These are phyloP conservation scores for Dissophora ornata DNA, from an alignment of 192 early-diverging fungal species.

Conservation along the genomic window DNA sequence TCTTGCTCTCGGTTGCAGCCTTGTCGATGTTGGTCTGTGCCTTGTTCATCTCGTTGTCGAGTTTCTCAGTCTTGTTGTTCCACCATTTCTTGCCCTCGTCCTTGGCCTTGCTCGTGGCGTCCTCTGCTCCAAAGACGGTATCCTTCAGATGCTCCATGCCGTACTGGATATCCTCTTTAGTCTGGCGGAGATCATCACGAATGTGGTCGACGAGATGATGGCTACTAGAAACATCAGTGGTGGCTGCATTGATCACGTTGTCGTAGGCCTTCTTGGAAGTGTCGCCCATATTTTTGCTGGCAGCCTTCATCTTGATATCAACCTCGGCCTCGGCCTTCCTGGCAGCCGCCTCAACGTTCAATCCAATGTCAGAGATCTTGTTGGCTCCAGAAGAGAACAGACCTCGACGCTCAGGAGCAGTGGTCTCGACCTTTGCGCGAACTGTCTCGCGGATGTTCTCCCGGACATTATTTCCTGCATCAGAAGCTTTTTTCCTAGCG, in stretches of 20 bases:
- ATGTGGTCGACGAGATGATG: slow-evolving; percentile 40
- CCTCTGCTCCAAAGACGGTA: slow-evolving; percentile 30
- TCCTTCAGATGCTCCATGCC: slow-evolving; percentile 26
- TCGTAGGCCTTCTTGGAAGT: slow-evolving; percentile 42
- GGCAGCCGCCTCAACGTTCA: slow-evolving; percentile 16
- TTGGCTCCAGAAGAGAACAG: slow-evolving; percentile 9
- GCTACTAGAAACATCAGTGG: slow-evolving; percentile 4
- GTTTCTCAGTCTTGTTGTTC: slow-evolving; percentile 14
- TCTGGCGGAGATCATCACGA: slow-evolving; percentile 28
- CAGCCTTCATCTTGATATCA: no score
- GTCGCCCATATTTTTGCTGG: slow-evolving; percentile 11
- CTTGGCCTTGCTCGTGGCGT: background rate
- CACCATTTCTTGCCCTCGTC: slow-evolving; percentile 16
- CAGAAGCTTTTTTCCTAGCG: slow-evolving; percentile 7
- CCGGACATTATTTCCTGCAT: background rate
- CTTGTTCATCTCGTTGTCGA: slow-evolving; percentile 1
- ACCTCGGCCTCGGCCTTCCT: slow-evolving; percentile 4
- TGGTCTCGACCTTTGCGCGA: slow-evolving; percentile 14
- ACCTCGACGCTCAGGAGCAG: slow-evolving; percentile 14
- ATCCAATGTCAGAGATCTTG: slow-evolving; percentile 14
- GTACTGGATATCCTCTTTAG: slow-evolving; percentile 25
- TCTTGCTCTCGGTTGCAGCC: background rate
- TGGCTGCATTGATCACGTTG: slow-evolving; percentile 45
- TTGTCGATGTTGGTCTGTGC: slow-evolving; percentile 11
- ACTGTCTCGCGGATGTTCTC: background rate